A percentile compares a stretch with the other conserved stretches of the same genome.
Conservation (phyloP, 352 stramenopile species). For the Globisporangium recalcitrans region DNA sequence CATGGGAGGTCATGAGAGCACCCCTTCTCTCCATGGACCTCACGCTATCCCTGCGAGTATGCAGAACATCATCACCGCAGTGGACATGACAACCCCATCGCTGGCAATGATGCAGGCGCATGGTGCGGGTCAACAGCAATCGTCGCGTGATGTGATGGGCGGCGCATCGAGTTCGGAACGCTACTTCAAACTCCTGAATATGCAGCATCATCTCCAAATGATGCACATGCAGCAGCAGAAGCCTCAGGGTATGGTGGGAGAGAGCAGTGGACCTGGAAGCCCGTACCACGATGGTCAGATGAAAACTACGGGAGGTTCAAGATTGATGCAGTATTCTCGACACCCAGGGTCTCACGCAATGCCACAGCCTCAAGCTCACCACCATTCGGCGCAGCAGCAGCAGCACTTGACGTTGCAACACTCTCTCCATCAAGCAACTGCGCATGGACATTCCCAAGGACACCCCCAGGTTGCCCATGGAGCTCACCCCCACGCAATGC, state of each 20-base stretch:
- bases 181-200: constrained; percentile 81
- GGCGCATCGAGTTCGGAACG: constrained; percentile 54
- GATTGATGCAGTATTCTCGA: constrained; percentile 40
- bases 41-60: constrained; percentile 8
- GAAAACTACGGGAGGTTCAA: constrained; percentile 28
- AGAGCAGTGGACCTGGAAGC: constrained; percentile 26
- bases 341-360: constrained; percentile 9
- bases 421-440: constrained; percentile 47
- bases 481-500: constrained; percentile 50
- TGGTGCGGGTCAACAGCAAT: constrained; percentile 22
- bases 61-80: constrained; percentile 4
- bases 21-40: not conserved
- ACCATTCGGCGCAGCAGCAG: constrained; percentile 32
- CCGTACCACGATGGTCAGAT: constrained; percentile 51
- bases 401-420: constrained; percentile 50
- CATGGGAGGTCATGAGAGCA: constrained; percentile 3
- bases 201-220: constrained; percentile 85
- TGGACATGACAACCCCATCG: constrained; percentile 17
- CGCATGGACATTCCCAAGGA: constrained; percentile 23
- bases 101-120: constrained; percentile 34
- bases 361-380: constrained; percentile 17
- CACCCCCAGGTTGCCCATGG: constrained; percentile 29
- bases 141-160: constrained; percentile 39
- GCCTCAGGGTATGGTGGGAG: constrained; percentile 30
- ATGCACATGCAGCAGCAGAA: constrained; percentile 76